These are phyloP conservation scores for Lachnellula hyalina DNA, from an alignment of 2,329 filamentous ascomycete species.

Conservation along the genomic window DNA sequence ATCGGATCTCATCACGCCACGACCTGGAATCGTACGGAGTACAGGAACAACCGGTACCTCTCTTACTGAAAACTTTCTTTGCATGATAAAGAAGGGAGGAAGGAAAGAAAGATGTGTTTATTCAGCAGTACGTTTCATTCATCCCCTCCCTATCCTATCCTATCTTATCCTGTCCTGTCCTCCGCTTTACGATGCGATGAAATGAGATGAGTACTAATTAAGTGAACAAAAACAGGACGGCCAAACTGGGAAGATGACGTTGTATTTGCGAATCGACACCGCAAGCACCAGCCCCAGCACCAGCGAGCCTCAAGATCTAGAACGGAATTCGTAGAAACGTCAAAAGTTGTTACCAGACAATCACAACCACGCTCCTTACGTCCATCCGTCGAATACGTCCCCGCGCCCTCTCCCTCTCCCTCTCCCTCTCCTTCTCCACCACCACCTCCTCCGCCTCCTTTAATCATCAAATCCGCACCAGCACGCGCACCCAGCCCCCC, in stretches of 20 bases:
- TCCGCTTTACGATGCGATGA: not conserved
- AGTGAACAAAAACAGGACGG: constrained; percentile 1
- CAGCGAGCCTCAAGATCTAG: not conserved
- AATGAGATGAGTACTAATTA: not conserved
- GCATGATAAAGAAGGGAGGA: not conserved
- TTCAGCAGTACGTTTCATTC: constrained; percentile 4
- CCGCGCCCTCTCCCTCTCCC: constrained; percentile 8
- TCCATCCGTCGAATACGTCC: constrained; percentile 14
- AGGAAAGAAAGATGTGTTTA: constrained; percentile 11
- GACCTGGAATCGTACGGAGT: too few relatives aligned
- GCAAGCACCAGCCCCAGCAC: not conserved
- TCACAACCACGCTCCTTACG: not conserved
- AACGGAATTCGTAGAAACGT: not conserved
- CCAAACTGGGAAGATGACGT: constrained; percentile 25
- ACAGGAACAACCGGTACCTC: not conserved
- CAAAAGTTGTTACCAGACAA: too few relatives aligned
- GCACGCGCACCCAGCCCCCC: not conserved
- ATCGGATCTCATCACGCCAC: too few relatives aligned
- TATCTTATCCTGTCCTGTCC: not conserved
- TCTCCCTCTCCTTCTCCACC: constrained; percentile 4
- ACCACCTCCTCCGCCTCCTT: constrained; percentile 2
- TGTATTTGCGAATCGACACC: constrained; percentile 16
- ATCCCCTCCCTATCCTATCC: not conserved
- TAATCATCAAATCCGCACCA: not conserved
- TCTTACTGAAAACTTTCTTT: not conserved